Evolutionary conservation across 331 rosid species (phyloP), one percentile per base, ranked within the genome.

Genomic region (Malus hybrid): DNA sequence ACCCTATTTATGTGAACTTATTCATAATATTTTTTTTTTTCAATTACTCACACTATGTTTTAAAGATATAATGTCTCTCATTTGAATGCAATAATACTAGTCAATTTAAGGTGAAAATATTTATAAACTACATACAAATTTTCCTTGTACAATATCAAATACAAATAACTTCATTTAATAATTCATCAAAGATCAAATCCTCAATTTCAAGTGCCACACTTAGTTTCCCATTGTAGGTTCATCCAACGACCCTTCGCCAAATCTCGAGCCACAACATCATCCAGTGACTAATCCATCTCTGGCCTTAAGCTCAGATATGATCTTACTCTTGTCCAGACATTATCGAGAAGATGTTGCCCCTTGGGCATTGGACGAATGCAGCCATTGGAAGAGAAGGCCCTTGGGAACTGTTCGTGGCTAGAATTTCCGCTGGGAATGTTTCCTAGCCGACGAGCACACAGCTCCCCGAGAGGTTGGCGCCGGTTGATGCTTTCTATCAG

Each of bases 161-260:
- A 24, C 24, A 24, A 24, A 24, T 24, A 1, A 90, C 22, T 81
- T 95, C 99, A 76, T 89, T 93, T 66, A 95, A 76, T 22, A 92
- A 80, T 58, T 87, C 91, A 11, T 90, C 87, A 22, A 92, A 61
- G 46, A 95, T 85, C 80, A 86, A 80, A 46, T 90, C 97, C 86
- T 89, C 99, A 9, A 89, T 68, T 75, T 92, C 96, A 72, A 90
- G 91, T 20, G 90, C 85, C 66, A 85, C 89, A 75, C 82, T 92
- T 96, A 71, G 80, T 84, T 24, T 92, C 96, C 62, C 86, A 86
- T 65, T 92, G 91, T 66, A 88, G 83, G 78, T 86, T 87, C 93
- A 86, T 90, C 99, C 98, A 95, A 20, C 86, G 82, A 34, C 81
- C 78, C 80, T 83, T 88, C 1, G 72, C 80, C 74, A 92, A 75